Base-by-base conservation (phyloP, 192 early-diverging fungal genomes). In the Piromyces finnis region DNA sequence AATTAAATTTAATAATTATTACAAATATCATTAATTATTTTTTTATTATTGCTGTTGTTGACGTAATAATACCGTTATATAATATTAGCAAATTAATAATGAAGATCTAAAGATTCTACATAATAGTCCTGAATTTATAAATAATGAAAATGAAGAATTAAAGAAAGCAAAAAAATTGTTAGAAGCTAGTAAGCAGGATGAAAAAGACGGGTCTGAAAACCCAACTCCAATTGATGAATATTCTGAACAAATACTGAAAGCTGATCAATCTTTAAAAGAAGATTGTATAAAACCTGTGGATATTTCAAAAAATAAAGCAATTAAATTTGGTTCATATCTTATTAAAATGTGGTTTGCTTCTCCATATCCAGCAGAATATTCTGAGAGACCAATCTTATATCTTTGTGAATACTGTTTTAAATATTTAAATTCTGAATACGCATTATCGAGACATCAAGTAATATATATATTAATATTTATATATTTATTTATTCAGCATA, bases 271-370 rank as follows among this genome's bases (percentile, higher is more conserved):
- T n/a, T 68, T 68, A 68, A 68, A 68, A 68, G 51, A 68, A 68
- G 51, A 68, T 68, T 68, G 51, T 68, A 68, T 68, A 7, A 68
- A 68, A n/a, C 51, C 51, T 26, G 51, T 68, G 3, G 51, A 68
- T 68, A 68, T 68, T 11, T 68, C 51, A 12, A 87, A 86, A 30
- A 83, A 87, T 78, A 83, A 87, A 77, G 30, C 78, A 28, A 35
- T 88, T n/a, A 80, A 79, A 32, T 89, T 97, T 78, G 97, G 95
- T 22, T 82, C 85, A 32, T 95, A 93, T 84, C 90, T 92, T 78
- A 96, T 99, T n/a, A 88, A 91, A 28, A 93, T 94, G 0, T 98
- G 96, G 97, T 98, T 98, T 82, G 84, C 91, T 78, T 93, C 96
- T n/a, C 95, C 95, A 13, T 99, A 95, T 81, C 97, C 97, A 6